Base-by-base conservation (phyloP, 352 stramenopile species). In the Phytophthora ramorum region DNA sequence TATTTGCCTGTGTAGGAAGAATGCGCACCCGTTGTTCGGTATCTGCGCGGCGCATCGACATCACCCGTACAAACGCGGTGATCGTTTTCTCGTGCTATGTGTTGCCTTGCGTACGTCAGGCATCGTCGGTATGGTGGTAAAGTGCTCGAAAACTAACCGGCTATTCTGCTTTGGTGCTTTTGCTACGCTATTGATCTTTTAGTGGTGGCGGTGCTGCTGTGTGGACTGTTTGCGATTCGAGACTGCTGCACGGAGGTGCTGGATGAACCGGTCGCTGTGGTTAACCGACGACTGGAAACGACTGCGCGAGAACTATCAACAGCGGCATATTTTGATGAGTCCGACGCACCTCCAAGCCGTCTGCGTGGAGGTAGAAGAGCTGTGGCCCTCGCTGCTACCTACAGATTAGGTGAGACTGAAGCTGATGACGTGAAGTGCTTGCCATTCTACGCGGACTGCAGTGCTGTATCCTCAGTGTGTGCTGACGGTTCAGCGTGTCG, bases 61-160 rank as follows among this genome's bases (percentile, higher is more conserved):
- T 64, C 81, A 88, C 45, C 79, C 81, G 53, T 88, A 78, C 68
- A 84, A 81, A 43, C 69, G 71, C 4, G 55, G 67, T 6, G 81
- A 88, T 32, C 81, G 81, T 20, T 47, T 73, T 19, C 61, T 90
- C 46, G 79, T 88, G 52, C 65, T 90, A 7, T 28, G 84, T 14
- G 66, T 80, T 40, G 67, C 75, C 0, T 41, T 88, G 34, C 8
- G 79, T 89, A 77, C 56, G 79, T 85, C 5, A 32, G 37, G 17
- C 2, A 40, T 58, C 16, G 45, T 34, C 12, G 28, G 8, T 7
- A n/a, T 52, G 26, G 16, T 16, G 12, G 8, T 19, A 13, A 28
- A 35, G 9, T n/a, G 13, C 28, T 26, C 14, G 26, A n/a, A 37
- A n/a, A 46, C 12, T 70, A 24, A 58, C 22, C 43, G 26, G 26